Evolutionary conservation across 2,329 filamentous ascomycete species (phyloP).

Genomic region (Camptophora hylomeconis): DNA sequence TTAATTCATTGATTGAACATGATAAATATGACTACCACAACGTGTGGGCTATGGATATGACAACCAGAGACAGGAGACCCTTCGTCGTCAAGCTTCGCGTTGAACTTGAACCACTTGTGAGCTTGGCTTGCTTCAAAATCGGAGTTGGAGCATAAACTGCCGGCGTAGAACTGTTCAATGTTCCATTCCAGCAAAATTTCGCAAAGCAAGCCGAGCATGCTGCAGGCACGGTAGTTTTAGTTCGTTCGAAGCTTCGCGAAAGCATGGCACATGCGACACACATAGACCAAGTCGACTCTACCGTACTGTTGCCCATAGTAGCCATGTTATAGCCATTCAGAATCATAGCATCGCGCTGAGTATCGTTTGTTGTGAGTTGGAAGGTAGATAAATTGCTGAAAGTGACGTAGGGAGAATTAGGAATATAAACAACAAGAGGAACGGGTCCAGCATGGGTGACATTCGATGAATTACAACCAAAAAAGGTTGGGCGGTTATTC

Average conservation of each 20-base stretch:
- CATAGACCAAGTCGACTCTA: slow-evolving; percentile 59
- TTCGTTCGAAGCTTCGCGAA: slow-evolving; percentile 60
- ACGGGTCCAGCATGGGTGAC: slow-evolving; percentile 4
- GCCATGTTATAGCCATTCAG: slow-evolving; percentile 72
- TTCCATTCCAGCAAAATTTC: slow-evolving; percentile 86
- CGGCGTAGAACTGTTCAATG: slow-evolving; percentile 45
- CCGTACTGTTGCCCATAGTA: slow-evolving; percentile 67
- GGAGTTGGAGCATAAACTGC: slow-evolving; percentile 39
- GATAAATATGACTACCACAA: too few species aligned
- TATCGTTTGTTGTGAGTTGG: slow-evolving; percentile 6
- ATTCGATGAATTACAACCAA: slow-evolving; percentile 15
- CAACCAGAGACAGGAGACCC: too few species aligned
- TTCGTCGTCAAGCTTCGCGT: too few species aligned
- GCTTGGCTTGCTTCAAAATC: too few species aligned
- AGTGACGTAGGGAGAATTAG: slow-evolving; percentile 14
- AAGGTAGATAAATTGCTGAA: slow-evolving; percentile 12
- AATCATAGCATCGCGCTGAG: slow-evolving; percentile 64
- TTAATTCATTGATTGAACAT: too few species aligned
- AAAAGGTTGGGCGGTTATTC: slow-evolving; percentile 13
- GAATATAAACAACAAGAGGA: slow-evolving; percentile 18
- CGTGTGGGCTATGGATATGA: too few species aligned
- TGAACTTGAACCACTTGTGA: too few species aligned
- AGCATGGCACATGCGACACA: slow-evolving; percentile 84
- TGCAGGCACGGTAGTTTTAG: slow-evolving; percentile 53
- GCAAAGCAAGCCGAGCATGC: slow-evolving; percentile 65